Base-by-base conservation (phyloP, 768 basidiomycete species). In the Dictyophora rubrovolvata region DNA sequence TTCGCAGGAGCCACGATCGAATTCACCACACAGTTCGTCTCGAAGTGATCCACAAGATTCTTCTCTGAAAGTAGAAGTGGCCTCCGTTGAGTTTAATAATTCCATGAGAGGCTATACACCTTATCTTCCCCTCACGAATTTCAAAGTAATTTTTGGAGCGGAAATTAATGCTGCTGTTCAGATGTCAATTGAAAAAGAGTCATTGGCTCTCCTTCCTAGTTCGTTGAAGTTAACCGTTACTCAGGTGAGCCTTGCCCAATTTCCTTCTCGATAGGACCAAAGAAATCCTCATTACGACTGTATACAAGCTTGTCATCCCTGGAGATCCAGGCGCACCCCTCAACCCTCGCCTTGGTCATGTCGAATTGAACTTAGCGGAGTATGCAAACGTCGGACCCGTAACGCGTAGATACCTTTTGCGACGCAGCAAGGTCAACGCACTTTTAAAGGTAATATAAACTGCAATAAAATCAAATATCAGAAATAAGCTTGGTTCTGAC, bases 401-500 rank as follows among this genome's bases (percentile, higher is more conserved):
- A 22, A 81, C 81, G 10, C 75, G 89, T 17, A 75, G 81, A 6
- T 87, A 88, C 69, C 74, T 89, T 7, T 71, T 89, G 5, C 74
- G 80, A 52, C 79, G 87, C 64, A 87, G 85, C 64, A 88, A 86
- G 70, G 87, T 83, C 42, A 91, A 91, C 63, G 87, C 89, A 0
- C 86, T 83, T 6, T 74, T 91, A 52, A 86, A 86, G 75, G 85
- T 86, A 48, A 12, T 71, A 64, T 11, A 23, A 20, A 50, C 51
- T 42, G 54, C 34, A 48, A 22, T 34, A 14, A 34, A 9, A 23
- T n/a, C 33, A 17, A 20, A 35, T n/a, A 11, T 11, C 12, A 20
- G 33, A 54, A 12, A 35, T n/a, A n/a, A n/a, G n/a, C n/a, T n/a
- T 18, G 7, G 52, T 55, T 10, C 53, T 11, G 9, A 22, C 12